phyloP scores from a whole-genome alignment of 768 basidiomycete genomes.

The Mycena alexandri region DNA sequence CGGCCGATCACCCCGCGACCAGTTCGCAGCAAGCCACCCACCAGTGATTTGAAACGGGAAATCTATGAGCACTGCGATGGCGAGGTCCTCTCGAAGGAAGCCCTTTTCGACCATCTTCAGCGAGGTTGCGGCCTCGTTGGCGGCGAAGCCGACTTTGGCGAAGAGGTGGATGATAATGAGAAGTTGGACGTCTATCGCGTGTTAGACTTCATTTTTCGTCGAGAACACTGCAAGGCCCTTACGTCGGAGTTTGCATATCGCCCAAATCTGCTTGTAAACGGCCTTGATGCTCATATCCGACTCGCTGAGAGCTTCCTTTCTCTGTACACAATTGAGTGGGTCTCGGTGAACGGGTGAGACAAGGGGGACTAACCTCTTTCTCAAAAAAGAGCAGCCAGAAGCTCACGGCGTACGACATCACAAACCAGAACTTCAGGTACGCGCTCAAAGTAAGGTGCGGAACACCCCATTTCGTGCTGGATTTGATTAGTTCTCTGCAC shows the following conservation, averaged over 20 bases:
- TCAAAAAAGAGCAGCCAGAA: slow-evolving; percentile 89
- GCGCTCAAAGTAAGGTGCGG: slow-evolving; percentile 78
- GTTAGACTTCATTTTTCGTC: slow-evolving; percentile 15
- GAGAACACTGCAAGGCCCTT: slow-evolving; percentile 42
- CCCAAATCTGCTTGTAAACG: slow-evolving; percentile 96
- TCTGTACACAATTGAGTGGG: slow-evolving; percentile 55
- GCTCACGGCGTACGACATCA: slow-evolving; percentile 87
- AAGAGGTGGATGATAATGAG: slow-evolving; percentile 90
- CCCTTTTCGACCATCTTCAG: slow-evolving; percentile 98
- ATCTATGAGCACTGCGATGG: slow-evolving; percentile 95
- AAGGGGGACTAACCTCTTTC: slow-evolving; percentile 74
- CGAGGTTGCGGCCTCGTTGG: slow-evolving; percentile 90
- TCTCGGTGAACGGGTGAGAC: not conserved
- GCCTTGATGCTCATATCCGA: slow-evolving; percentile 91
- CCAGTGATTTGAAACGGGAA: slow-evolving; percentile 97
- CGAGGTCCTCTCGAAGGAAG: slow-evolving; percentile 93
- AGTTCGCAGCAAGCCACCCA: slow-evolving; percentile 94
- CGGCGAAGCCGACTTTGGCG: slow-evolving; percentile 94
- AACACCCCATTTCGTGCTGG: slow-evolving; percentile 81
- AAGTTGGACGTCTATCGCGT: slow-evolving; percentile 84
- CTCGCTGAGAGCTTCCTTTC: slow-evolving; percentile 77
- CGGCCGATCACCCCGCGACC: slow-evolving; percentile 85
- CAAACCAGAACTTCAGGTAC: slow-evolving; percentile 89
- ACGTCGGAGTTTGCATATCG: slow-evolving; percentile 93
- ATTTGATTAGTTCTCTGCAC: slow-evolving; percentile 2